Base-by-base conservation (phyloP, 2,329 filamentous ascomycete species). In the Trichophyton benhamiae region DNA sequence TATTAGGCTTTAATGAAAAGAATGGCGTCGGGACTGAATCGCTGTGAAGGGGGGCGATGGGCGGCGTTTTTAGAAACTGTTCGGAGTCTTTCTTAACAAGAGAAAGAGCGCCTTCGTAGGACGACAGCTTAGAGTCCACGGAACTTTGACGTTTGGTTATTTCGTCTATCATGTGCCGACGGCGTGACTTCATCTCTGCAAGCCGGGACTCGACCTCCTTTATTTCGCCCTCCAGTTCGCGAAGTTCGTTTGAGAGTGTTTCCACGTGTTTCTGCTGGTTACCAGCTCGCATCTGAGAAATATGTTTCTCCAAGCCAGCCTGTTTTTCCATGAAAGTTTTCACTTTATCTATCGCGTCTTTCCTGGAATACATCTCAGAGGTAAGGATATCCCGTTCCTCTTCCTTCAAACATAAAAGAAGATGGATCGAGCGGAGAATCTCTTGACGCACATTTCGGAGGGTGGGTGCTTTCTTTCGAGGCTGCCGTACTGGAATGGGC, bases 101-200 rank as follows among this genome's bases (percentile, higher is more conserved):
- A 6, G 77, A 76, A 57, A 86, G 67, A 11, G 81, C 80, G 20
- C 78, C 75, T 61, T 78, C 81, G 67, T 84, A 86, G 0, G 81
- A 82, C 3, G 81, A 82, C 38, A 85, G 67, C 65, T 80, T 81
- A 9, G 82, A 80, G 65, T 84, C 81, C 11, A 83, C 76, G 1
- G 79, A 77, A 65, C 84, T 86, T 65, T 83, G 79, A 11, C 79
- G 72, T 13, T 80, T 74, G 33, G 78, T 76, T 25, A 83, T 76
- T 65, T 83, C 78, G 33, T 75, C 72, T 38, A 80, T 61, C n/a
- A 86, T 70, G 63, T 78, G 75, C 17, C 77, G 75, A 66, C 85
- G 82, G 58, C 77, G 76, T 42, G 74, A 75, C 70, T 80, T 84
- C 73, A 86, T 76, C 58, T 81, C 78, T 60, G 75, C 75, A 6